Percentiles rank a stretch among this genome's conserved stretches.
phyloP scores from a whole-genome alignment of 164 flowering plant genomes.

The Sextonia rubra region DNA sequence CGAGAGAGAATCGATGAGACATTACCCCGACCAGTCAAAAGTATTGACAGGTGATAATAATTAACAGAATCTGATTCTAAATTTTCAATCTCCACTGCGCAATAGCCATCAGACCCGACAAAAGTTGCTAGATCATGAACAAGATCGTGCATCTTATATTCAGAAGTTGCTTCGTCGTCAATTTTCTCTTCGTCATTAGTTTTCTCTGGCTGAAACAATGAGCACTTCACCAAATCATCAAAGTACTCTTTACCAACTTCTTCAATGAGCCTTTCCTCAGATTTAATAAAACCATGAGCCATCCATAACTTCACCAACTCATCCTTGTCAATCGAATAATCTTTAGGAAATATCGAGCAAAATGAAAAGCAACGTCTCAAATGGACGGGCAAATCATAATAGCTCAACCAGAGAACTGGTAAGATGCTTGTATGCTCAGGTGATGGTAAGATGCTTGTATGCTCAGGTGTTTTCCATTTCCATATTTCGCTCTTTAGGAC shows the following conservation, averaged over 20 bases:
- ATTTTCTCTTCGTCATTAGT: no score
- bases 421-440: no score
- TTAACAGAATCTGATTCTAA: not conserved
- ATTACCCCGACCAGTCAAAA: no score
- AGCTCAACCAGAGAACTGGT: constrained; percentile 15
- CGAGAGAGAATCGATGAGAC: not conserved
- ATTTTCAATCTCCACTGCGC: not conserved
- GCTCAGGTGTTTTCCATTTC: constrained; percentile 2
- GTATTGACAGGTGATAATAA: not conserved
- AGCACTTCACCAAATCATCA: constrained; percentile 9
- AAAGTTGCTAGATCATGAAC: constrained; percentile 7
- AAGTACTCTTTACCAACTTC: constrained; percentile 13
- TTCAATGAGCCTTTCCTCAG: constrained; percentile 6
- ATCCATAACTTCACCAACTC: constrained; percentile 20
- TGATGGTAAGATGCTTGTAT: constrained; percentile 5
- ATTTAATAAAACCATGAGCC: constrained; percentile 11
- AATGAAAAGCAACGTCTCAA: constrained; percentile 19
- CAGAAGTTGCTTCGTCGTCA: no score
- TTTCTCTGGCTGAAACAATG: constrained; percentile 14
- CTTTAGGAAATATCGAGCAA: constrained; percentile 25
- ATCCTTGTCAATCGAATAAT: constrained; percentile 2
- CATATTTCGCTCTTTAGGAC: constrained; percentile 15
- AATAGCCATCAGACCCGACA: not conserved
- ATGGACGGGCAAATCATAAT: constrained; percentile 13
- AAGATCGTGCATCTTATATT: constrained; percentile 9